Conservation (phyloP, 352 stramenopile species). For the Plasmopara viticola region DNA sequence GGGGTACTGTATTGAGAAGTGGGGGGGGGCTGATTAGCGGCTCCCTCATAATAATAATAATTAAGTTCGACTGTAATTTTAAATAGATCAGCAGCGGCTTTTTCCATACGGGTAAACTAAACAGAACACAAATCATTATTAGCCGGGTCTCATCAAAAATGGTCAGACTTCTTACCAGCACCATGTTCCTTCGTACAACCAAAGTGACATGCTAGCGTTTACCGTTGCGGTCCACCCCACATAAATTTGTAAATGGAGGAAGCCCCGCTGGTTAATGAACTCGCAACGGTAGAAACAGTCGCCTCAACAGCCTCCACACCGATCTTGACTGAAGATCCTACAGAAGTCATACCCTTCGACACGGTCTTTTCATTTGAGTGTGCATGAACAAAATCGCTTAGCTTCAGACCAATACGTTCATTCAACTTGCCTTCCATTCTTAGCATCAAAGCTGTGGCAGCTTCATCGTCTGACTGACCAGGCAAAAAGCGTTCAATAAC, state of each 20-base stretch:
- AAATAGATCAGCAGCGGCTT: too few species aligned
- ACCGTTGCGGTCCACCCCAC: conserved; percentile 40
- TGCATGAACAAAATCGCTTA: conserved; percentile 83
- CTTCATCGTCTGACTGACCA: conserved; percentile 76
- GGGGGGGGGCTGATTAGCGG: too few species aligned
- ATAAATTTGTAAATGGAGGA: conserved; percentile 86
- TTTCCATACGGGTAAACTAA: too few species aligned
- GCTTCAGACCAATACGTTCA: conserved; percentile 78
- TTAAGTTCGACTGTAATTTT: too few species aligned
- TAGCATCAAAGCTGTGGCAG: conserved; percentile 69
- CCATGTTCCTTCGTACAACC: too few species aligned
- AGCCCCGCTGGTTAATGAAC: conserved; percentile 61
- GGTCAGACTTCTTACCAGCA: too few species aligned
- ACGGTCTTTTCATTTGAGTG: conserved; percentile 84
- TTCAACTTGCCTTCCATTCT: conserved; percentile 86
- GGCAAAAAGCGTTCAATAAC: conserved; percentile 78
- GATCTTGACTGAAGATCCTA: conserved; percentile 77
- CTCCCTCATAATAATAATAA: too few species aligned
- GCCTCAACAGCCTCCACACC: conserved; percentile 65
- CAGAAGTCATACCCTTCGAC: conserved; percentile 71
- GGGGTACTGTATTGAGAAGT: too few species aligned
- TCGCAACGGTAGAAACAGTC: conserved; percentile 74
- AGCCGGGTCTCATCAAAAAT: too few species aligned
- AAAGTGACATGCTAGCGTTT: conserved; percentile 1
- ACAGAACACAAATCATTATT: too few species aligned